Evolutionary conservation across 257 asterid species (phyloP).

Genomic region (Solanum virginianum): DNA sequence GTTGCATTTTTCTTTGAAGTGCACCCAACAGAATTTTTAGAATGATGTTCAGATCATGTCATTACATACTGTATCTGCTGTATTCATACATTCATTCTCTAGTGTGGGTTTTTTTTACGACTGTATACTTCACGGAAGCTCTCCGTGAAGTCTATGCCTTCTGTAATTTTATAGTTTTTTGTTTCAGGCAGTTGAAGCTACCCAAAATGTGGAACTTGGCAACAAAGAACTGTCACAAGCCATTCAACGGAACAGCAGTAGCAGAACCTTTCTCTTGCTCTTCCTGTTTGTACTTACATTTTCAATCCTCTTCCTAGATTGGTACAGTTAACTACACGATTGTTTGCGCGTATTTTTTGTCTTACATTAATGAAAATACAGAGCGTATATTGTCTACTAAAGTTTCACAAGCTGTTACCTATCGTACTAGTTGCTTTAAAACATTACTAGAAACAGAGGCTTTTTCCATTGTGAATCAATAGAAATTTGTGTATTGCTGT

Average conservation of each 20-base stretch:
- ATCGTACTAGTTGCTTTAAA: too few species aligned
- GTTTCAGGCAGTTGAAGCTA: constrained; percentile 81
- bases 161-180: neutral
- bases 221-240: constrained; percentile 81
- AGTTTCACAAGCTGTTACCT: too few species aligned
- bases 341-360: constrained; percentile 47
- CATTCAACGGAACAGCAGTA: constrained; percentile 72
- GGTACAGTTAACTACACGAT: constrained; percentile 76
- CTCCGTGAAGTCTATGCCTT: neutral
- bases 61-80: neutral
- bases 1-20: neutral
- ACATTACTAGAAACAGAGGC: too few species aligned
- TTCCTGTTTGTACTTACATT: constrained; percentile 68
- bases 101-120: neutral
- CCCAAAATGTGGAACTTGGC: constrained; percentile 78
- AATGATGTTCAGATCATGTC: neutral
- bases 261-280: constrained; percentile 87
- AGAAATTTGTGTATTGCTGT: too few species aligned
- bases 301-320: constrained; percentile 78
- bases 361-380: constrained; percentile 12
- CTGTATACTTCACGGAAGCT: neutral
- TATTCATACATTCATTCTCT: neutral
- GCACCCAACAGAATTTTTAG: neutral
- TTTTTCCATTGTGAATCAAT: too few species aligned
- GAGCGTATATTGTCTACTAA: neutral